Base-by-base conservation (phyloP, 305 asterid species). In the Fraxinus albicans region DNA sequence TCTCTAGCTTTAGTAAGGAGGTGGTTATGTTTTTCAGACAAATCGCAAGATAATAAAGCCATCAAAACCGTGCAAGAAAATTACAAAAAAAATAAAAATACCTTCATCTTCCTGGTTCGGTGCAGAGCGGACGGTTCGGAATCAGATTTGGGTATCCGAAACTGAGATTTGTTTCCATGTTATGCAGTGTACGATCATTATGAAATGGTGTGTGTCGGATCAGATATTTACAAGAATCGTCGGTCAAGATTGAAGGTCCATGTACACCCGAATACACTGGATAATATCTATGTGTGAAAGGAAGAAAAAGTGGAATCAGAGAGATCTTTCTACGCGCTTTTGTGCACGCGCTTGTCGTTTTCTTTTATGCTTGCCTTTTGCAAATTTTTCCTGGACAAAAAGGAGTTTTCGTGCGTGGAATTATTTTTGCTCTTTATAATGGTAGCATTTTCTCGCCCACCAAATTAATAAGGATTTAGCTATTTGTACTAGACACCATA, bases 11-110 rank as follows among this genome's bases (percentile, higher is more conserved):
- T 80, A 83, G 88, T 76, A 82, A 85, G 85, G 81, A 86, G 84
- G 77, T 77, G 87, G 83, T 78, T 86, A 81, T 81, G 86, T 86
- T 82, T 79, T 77, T 85, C 87, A 84, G 84, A 89, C 91, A 76
- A 38, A 34, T 80, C 85, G 86, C 75, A 82, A 76, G 89, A 88
- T 88, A 86, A 88, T 86, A 88, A 88, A 88, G 86, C 85, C 88
- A 87, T 76, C 83, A 65, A 83, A 80, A 83, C 80, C 69, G 82
- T 15, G 83, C 13, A 36, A 75, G 83, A 21, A 65, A 60, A 73
- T 31, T 25, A 40, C 8, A 72, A 13, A 42, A 78, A 58, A 44
- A 12, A 38, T 69, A 72, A 81, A 75, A 40, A 72, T 8, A 38
- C 77, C 9, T 13, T 75, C 85, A 83, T 29, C 76, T 73, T 0